phyloP scores from a whole-genome alignment of 805 yeast species.

The Wickerhamiella bombiphila region DNA sequence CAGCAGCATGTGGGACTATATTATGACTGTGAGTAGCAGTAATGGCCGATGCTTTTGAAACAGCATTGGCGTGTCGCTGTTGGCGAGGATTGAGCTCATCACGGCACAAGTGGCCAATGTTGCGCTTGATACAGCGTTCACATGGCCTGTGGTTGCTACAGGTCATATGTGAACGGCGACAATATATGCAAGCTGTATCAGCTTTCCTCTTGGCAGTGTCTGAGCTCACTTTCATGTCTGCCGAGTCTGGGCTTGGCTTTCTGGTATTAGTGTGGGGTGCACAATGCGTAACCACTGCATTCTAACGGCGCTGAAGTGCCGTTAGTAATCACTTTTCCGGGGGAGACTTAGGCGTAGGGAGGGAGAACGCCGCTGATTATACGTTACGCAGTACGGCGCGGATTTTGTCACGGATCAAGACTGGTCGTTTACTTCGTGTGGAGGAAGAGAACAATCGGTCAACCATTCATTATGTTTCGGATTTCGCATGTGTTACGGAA shows the following conservation, averaged over 20 bases:
- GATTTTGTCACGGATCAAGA: too few species aligned
- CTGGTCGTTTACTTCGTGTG: too few species aligned
- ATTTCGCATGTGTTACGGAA: conserved; percentile 4
- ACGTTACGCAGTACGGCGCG: too few species aligned
- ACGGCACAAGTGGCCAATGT: conserved; percentile 76
- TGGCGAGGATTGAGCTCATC: conserved; percentile 37
- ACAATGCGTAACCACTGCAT: too few species aligned
- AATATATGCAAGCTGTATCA: conserved; percentile 64
- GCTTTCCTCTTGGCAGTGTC: conserved; percentile 15
- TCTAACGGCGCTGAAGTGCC: too few species aligned
- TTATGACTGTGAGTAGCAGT: not conserved
- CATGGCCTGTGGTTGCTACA: conserved; percentile 73
- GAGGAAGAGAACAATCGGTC: too few species aligned
- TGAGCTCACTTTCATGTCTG: too few species aligned
- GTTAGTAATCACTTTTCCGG: too few species aligned
- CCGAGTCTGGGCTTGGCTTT: too few species aligned
- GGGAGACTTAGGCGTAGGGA: too few species aligned
- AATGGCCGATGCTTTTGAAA: not conserved
- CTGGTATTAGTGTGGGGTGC: too few species aligned
- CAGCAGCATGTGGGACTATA: not conserved
- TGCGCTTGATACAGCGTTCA: conserved; percentile 69
- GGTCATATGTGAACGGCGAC: conserved; percentile 86
- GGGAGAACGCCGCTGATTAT: too few species aligned
- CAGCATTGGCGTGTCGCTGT: not conserved
- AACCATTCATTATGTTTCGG: conserved; percentile 2